A percentile compares a stretch with the other conserved stretches of the same genome.
Evolutionary conservation across 331 rosid species (phyloP).

Genomic region (Pyrus hybrid): DNA sequence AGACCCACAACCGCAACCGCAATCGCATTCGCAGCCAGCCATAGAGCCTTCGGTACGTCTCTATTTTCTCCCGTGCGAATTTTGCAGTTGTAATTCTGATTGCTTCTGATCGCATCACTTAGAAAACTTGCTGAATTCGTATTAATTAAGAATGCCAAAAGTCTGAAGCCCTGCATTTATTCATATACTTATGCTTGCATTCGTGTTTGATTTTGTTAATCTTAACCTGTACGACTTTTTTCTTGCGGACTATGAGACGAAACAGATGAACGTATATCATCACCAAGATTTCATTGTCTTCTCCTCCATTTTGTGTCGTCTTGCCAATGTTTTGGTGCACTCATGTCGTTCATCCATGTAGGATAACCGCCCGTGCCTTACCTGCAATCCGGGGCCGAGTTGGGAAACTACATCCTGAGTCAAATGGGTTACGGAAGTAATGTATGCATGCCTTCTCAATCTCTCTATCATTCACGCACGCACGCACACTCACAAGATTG

Average conservation of each 20-base stretch:
- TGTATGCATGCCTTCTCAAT: conserved; percentile 22
- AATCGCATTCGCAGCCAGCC: no score
- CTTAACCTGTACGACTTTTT: neutral
- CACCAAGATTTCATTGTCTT: neutral
- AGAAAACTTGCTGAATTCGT: no score
- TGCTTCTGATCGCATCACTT: no score
- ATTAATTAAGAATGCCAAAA: no score
- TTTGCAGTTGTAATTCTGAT: neutral
- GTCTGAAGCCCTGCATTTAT: no score
- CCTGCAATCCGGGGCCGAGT: neutral
- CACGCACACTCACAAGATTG: neutral
- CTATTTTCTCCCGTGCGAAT: neutral
- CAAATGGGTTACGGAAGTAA: conserved; percentile 21
- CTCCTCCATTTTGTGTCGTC: no score
- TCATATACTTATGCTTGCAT: neutral
- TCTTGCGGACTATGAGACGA: neutral
- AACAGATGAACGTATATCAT: no score
- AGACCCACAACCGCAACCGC: neutral
- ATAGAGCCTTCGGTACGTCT: neutral
- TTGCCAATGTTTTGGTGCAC: neutral
- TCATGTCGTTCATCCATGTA: conserved; percentile 14
- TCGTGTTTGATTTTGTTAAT: neutral
- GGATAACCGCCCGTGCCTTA: neutral
- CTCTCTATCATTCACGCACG: neutral
- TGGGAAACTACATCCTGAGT: conserved; percentile 7